These are phyloP conservation scores for Blastobotrys robertii DNA, from an alignment of 805 yeast species.

Conservation along the genomic window DNA sequence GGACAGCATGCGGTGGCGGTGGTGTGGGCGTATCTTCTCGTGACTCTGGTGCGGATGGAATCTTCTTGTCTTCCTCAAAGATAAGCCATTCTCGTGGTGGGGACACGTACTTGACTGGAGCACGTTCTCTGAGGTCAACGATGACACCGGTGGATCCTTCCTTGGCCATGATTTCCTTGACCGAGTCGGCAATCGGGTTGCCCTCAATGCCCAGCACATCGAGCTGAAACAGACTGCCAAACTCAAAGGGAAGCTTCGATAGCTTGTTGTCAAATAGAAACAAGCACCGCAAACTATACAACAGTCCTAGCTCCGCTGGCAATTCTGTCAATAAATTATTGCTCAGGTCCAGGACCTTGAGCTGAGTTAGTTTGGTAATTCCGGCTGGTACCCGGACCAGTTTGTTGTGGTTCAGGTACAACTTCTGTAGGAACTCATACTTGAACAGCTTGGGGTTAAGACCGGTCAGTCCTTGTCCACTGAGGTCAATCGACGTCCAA, in stretches of 20 bases:
- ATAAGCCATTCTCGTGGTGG: slow-evolving; percentile 77
- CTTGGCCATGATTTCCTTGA: slow-evolving; percentile 60
- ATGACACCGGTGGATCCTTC: slow-evolving; percentile 81
- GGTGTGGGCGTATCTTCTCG: neutral
- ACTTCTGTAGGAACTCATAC: slow-evolving; percentile 74
- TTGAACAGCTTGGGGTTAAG: slow-evolving; percentile 67
- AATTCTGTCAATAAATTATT: slow-evolving; percentile 59
- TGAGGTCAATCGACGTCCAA: slow-evolving; percentile 90
- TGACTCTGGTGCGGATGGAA: neutral
- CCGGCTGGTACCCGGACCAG: slow-evolving; percentile 57
- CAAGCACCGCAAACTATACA: slow-evolving; percentile 69
- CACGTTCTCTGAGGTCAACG: slow-evolving; percentile 69
- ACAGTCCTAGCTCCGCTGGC: slow-evolving; percentile 79
- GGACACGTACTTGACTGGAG: slow-evolving; percentile 57
- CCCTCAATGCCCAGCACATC: slow-evolving; percentile 91
- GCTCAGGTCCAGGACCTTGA: slow-evolving; percentile 79
- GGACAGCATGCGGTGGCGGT: neutral
- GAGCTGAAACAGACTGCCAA: slow-evolving; percentile 77
- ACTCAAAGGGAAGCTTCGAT: slow-evolving; percentile 64
- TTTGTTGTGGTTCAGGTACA: slow-evolving; percentile 81
- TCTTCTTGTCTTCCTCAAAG: slow-evolving; percentile 43
- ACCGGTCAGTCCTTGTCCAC: slow-evolving; percentile 75
- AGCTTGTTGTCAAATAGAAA: slow-evolving; percentile 84
- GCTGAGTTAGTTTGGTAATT: slow-evolving; percentile 56
- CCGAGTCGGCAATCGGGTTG: slow-evolving; percentile 62